Percentiles rank a stretch among this genome's conserved stretches.
These are phyloP conservation scores for Kodamaea sp. DNA, from an alignment of 1,139 yeast species.

Conservation along the genomic window DNA sequence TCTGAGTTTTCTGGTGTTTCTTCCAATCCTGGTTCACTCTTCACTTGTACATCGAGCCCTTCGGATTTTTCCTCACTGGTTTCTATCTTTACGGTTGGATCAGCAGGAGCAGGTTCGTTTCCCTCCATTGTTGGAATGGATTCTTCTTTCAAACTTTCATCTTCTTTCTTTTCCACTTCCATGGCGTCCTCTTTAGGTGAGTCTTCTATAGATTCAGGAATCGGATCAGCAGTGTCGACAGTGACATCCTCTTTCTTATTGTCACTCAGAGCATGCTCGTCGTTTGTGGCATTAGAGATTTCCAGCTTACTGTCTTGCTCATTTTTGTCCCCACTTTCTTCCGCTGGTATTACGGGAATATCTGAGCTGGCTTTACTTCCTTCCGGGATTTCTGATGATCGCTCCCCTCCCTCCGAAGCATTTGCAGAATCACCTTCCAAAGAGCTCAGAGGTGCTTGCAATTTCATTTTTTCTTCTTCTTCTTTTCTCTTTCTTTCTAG, in stretches of 20 bases:
- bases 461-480: slow-evolving; percentile 8
- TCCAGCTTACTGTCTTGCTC: neutral
- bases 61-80: neutral
- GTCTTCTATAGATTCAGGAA: neutral
- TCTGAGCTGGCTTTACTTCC: neutral
- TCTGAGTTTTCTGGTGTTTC: neutral
- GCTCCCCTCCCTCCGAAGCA: neutral
- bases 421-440: neutral
- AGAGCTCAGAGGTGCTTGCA: neutral
- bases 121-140: slow-evolving; percentile 5
- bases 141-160: neutral
- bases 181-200: neutral
- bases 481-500: slow-evolving; percentile 17
- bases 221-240: neutral
- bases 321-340: neutral
- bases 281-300: neutral
- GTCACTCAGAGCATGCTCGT: neutral
- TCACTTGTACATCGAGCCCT: neutral
- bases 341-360: neutral
- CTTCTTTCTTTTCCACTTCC: neutral
- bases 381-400: neutral
- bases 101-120: slow-evolving; percentile 2
- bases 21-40: neutral
- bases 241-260: no score
- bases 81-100: slow-evolving; percentile 1